Evolutionary conservation across 371 early-diverging fungal genomes (phyloP).

Genomic region (Circinella minor): DNA sequence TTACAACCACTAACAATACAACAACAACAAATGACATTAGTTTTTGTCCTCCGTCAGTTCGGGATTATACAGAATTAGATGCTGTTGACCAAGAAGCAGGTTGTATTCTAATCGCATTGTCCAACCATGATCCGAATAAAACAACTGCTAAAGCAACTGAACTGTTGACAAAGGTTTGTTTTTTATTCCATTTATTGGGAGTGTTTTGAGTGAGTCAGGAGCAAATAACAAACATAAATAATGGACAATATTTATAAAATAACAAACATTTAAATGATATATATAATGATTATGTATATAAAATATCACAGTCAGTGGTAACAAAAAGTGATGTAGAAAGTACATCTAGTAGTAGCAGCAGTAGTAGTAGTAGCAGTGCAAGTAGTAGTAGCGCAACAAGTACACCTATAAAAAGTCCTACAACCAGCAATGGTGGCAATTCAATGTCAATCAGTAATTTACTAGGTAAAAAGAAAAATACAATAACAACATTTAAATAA

Average conservation of each 20-base stretch:
- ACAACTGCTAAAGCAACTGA: background rate
- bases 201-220: too few relatives aligned
- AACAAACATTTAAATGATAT: too few relatives aligned
- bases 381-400: slow-evolving; percentile 20
- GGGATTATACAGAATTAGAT: slow-evolving; percentile 38
- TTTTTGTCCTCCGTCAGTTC: slow-evolving; percentile 7
- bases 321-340: slow-evolving; percentile 12
- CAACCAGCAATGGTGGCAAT: slow-evolving; percentile 9
- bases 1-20: slow-evolving; percentile 9
- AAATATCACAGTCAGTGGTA: background rate
- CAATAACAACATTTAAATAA: background rate
- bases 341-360: slow-evolving; percentile 15
- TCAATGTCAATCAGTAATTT: slow-evolving; percentile 32
- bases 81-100: slow-evolving; percentile 50
- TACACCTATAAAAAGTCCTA: slow-evolving; percentile 12
- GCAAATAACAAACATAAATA: too few relatives aligned
- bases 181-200: background rate
- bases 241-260: too few relatives aligned
- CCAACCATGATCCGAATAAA: slow-evolving; percentile 35
- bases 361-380: slow-evolving; percentile 14
- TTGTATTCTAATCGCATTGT: slow-evolving; percentile 47
- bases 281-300: background rate
- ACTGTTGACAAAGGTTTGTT: background rate
- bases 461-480: slow-evolving; percentile 19
- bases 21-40: background rate